Evolutionary conservation across 495 filamentous ascomycete species (phyloP), one percentile per base, ranked within the genome.

Genomic region (Xylaria nigripes): DNA sequence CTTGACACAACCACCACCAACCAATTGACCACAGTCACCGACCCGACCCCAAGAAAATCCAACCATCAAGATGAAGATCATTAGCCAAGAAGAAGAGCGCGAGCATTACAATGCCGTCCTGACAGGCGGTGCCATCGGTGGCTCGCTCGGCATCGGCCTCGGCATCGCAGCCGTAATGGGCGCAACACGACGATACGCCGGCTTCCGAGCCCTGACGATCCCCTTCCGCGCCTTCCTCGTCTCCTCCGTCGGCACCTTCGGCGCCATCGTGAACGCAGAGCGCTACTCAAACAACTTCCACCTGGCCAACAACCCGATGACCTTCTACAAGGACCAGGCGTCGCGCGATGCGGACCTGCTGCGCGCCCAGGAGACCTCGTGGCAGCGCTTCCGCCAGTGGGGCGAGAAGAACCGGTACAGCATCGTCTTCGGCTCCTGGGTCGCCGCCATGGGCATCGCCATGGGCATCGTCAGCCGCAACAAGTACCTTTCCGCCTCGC

Each of bases 221-320:
- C 93, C 90, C 8, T 86, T 98, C 80, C 85, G 87, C 61, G 76
- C 87, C 44, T 98, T 98, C 80, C 81, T 96, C 48, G 79, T 88
- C n/a, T 86, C 86, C 13, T 91, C 87, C 24, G 66, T 83, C 7
- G 84, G 81, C 23, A 96, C 93, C 9, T 96, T 95, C 70, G 76
- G 79, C 50, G 85, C 84, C 56, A 96, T 98, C 73, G 78, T 96
- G 61, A 71, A 80, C 38, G 93, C 94, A 36, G 93, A 98, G 74
- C 79, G 86, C 41, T 81, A 79, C 60, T 87, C 85, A 46, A 83
- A 89, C 57, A 55, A 54, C 45, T 96, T 79, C 78, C 91, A 96
- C 70, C 62, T 68, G n/a, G 58, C 70, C 29, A 81, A 80, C 53
- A 85, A 93, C 66, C 77, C 84, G 15, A 74, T 81, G 58, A 75